Conservation (phyloP, 2,329 filamentous ascomycete genomes). For the Blastomyces silverae region DNA sequence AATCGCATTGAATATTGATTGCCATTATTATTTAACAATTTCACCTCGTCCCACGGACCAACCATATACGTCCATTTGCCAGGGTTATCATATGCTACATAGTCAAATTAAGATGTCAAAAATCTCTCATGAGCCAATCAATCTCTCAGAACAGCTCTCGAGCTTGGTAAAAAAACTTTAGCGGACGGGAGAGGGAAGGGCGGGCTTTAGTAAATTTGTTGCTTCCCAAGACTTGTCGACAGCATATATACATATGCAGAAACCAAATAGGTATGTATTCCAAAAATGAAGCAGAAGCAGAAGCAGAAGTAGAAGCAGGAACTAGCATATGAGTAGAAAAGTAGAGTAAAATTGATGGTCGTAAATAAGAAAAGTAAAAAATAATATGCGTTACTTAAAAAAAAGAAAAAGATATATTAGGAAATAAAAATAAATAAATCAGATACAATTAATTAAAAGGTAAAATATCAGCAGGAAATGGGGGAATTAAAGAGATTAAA, state of each 20-base stretch:
- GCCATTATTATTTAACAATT: too few relatives aligned
- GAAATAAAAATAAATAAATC: neutral
- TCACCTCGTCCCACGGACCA: too few relatives aligned
- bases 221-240: neutral
- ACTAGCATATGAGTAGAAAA: too few relatives aligned
- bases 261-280: neutral
- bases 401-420: neutral
- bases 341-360: too few relatives aligned
- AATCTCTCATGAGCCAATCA: neutral
- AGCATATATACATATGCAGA: neutral
- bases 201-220: neutral
- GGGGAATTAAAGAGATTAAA: neutral
- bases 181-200: neutral
- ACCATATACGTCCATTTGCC: too few relatives aligned
- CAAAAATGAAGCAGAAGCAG: neutral
- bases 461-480: conserved; percentile 1
- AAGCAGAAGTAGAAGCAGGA: neutral
- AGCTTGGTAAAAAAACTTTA: too few relatives aligned
- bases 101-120: too few relatives aligned
- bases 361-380: neutral
- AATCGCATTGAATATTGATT: too few relatives aligned
- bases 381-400: neutral
- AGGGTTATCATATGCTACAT: too few relatives aligned
- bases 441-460: conserved; percentile 1
- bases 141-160: too few relatives aligned